These are phyloP conservation scores for Plasmodium inui DNA, from an alignment of 169 alveolate genomes.

Conservation along the genomic window DNA sequence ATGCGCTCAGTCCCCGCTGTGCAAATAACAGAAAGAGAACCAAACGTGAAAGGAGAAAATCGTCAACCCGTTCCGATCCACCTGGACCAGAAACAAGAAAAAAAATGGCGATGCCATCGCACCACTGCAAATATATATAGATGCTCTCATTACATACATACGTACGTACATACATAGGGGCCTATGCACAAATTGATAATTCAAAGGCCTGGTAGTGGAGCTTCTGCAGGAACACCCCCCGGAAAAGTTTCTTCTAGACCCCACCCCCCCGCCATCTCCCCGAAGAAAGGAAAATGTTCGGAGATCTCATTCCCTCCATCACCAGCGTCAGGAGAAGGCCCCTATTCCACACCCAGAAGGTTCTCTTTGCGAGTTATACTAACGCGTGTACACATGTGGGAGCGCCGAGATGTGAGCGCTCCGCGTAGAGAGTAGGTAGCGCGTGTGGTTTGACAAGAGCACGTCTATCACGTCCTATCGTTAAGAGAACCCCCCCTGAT, in stretches of 20 bases:
- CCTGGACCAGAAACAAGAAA: not conserved
- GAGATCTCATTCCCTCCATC: not conserved
- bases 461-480: slow-evolving; percentile 7
- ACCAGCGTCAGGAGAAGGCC: not conserved
- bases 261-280: not conserved
- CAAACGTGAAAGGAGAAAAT: not conserved
- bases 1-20: not conserved
- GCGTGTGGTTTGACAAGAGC: not conserved
- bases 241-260: not conserved
- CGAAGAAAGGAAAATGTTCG: not conserved
- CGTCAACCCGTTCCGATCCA: not conserved
- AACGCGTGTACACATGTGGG: not conserved
- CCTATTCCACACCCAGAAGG: slow-evolving; percentile 1
- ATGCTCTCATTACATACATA: not conserved
- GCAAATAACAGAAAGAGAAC: not conserved
- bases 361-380: not conserved
- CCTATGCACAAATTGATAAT: not conserved
- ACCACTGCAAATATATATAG: not conserved
- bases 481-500: not conserved
- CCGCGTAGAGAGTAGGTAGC: not conserved
- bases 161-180: not conserved
- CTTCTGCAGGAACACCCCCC: not conserved
- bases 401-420: not conserved
- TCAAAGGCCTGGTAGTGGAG: not conserved
- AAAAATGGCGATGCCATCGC: not conserved